Evolutionary conservation across 345 rosid genomes (phyloP).

Genomic region (Boechera stricta): DNA sequence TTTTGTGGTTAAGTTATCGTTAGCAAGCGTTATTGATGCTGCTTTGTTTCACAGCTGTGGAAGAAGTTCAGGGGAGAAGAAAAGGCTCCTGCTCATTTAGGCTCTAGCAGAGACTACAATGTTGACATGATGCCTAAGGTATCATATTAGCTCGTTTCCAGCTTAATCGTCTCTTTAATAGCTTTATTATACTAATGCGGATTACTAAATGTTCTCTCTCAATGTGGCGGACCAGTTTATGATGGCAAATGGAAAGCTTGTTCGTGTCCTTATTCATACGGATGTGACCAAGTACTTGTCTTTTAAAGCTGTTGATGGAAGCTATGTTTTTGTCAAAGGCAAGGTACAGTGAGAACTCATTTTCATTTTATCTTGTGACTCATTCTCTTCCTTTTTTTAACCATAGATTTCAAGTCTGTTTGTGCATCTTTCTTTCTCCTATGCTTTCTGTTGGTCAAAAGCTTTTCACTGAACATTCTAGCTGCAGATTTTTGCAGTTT

Average conservation of each 20-base stretch:
- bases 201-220: constrained; percentile 6
- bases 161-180: neutral
- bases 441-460: neutral
- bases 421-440: neutral
- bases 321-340: constrained; percentile 88
- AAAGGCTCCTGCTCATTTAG: constrained; percentile 88
- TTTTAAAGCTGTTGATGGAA: constrained; percentile 98
- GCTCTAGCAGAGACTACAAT: constrained; percentile 94
- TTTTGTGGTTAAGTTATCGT: neutral
- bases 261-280: constrained; percentile 95
- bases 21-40: constrained; percentile 7
- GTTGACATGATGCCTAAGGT: constrained; percentile 99
- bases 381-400: neutral
- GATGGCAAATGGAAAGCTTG: constrained; percentile 99
- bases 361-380: neutral
- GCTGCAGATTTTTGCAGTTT: neutral
- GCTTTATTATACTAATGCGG: neutral
- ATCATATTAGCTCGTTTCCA: constrained; percentile 4
- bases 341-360: constrained; percentile 56
- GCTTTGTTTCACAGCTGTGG: constrained; percentile 73
- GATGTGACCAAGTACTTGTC: constrained; percentile 90
- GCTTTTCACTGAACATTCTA: constrained; percentile 3
- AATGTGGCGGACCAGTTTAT: constrained; percentile 62
- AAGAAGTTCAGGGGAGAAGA: constrained; percentile 89
- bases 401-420: neutral